Evolutionary conservation across 208 protist species (phyloP), one percentile per base, ranked within the genome.

Genomic region (Leishmania lainsoni): DNA sequence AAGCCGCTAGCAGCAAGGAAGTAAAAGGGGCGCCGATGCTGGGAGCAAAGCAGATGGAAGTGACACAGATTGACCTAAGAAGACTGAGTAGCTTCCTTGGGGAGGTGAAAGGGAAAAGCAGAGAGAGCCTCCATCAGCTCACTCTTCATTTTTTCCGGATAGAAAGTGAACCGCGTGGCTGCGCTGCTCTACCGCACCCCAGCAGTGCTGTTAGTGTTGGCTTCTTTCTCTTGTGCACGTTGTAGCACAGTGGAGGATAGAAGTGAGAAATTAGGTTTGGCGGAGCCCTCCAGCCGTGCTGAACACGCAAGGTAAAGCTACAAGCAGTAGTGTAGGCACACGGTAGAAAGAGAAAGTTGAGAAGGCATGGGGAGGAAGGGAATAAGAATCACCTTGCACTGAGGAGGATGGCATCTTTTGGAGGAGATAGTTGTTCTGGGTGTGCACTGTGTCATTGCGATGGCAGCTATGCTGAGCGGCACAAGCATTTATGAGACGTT

Each of bases 181-280:
- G 42, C 68, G 16, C 68, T 48, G 35, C 42, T 49, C 2, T 16
- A 49, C 42, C 9, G 68, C 35, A 52, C 68, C 35, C 1, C 35
- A 16, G 12, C 22, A 72, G 32, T 39, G 29, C 61, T 39, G 65
- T 26, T 12, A 48, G 52, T 51, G 6, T 17, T 42, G 16, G 20
- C 52, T 32, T 49, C 2, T 17, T 52, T 12, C 3, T n/a, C 6
- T n/a, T 52, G 17, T 39, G 65, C 16, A 52, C 14, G 49, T 39
- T 75, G 71, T 39, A 75, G n/a, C n/a, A 61, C 48, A 22, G 51
- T 20, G 49, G 49, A 61, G 49, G 49, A 61, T 49, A 29, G 32
- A 75, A 32, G 16, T 17, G 14, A 16, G 49, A 42, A 29, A n/a
- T 45, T 10, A 59, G 97, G 54, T 45, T 35, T 0, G n/a, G 71